Conservation (phyloP, 2,329 filamentous ascomycete species). For the Fusarium oligoseptatum region DNA sequence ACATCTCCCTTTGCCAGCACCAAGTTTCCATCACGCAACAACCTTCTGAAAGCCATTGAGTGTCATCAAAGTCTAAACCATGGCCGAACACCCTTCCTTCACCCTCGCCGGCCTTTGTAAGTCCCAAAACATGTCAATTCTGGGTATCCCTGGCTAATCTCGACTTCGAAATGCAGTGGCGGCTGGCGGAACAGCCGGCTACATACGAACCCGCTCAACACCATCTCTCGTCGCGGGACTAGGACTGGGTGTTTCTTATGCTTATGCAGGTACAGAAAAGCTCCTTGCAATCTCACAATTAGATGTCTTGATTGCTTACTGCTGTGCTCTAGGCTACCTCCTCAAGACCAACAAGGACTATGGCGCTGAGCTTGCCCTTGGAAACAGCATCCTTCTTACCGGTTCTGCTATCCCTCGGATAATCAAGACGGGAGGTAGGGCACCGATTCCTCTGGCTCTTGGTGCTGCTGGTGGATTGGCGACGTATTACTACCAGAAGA, state of each 20-base stretch:
- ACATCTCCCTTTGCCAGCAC: background rate
- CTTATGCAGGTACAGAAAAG: slow-evolving; percentile 40
- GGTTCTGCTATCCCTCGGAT: slow-evolving; percentile 55
- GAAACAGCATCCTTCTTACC: slow-evolving; percentile 54
- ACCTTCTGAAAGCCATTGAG: background rate
- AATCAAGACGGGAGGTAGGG: slow-evolving; percentile 54
- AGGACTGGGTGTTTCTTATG: slow-evolving; percentile 44
- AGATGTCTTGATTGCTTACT: background rate
- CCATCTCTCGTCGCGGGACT: slow-evolving; percentile 46
- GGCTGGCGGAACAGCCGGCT: slow-evolving; percentile 44
- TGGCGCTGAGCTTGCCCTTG: slow-evolving; percentile 57
- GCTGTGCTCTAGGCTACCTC: slow-evolving; percentile 51
- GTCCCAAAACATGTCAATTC: background rate
- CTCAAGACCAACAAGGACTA: slow-evolving; percentile 59
- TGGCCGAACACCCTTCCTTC: slow-evolving; percentile 58
- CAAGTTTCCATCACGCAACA: background rate
- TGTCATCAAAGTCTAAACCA: slow-evolving; percentile 22
- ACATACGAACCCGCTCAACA: slow-evolving; percentile 43
- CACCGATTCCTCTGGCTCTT: slow-evolving; percentile 54
- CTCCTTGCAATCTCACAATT: accelerated
- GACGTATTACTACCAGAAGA: slow-evolving; percentile 58
- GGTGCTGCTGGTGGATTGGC: slow-evolving; percentile 52
- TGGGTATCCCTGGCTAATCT: background rate
- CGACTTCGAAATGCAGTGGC: slow-evolving; percentile 26
- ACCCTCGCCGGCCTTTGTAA: slow-evolving; percentile 56